These are phyloP conservation scores for Lactarius pseudohatsudake DNA, from an alignment of 768 basidiomycete species.

Conservation along the genomic window DNA sequence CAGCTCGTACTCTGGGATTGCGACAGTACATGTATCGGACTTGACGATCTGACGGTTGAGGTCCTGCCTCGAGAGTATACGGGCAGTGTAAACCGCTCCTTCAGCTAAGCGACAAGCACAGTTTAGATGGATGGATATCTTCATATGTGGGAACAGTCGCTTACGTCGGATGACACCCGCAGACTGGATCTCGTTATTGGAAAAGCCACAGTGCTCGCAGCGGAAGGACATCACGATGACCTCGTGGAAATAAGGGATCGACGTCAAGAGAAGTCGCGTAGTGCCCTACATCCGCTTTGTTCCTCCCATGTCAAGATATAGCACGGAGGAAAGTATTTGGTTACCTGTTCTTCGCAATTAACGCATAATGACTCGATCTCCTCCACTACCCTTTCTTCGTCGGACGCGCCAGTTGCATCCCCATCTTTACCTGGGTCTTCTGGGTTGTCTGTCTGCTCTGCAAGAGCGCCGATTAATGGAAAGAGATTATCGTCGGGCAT, in stretches of 20 bases:
- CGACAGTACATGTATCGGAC: slow-evolving; percentile 75
- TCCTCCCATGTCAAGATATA: slow-evolving; percentile 5
- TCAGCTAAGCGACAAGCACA: slow-evolving; percentile 52
- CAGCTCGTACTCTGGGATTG: slow-evolving; percentile 85
- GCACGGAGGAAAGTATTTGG: slow-evolving; percentile 29
- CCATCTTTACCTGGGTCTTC: slow-evolving; percentile 28
- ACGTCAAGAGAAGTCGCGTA: slow-evolving; percentile 86
- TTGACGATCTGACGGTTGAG: slow-evolving; percentile 93
- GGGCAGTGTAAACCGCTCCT: slow-evolving; percentile 78
- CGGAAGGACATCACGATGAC: slow-evolving; percentile 96
- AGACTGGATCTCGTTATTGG: slow-evolving; percentile 93
- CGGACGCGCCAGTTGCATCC: slow-evolving; percentile 18
- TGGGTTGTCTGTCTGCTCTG: slow-evolving; percentile 46
- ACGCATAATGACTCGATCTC: slow-evolving; percentile 93
- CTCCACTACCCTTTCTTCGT: slow-evolving; percentile 68
- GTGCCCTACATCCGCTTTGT: slow-evolving; percentile 57
- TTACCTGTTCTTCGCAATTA: slow-evolving; percentile 87
- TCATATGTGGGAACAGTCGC: slow-evolving; percentile 33
- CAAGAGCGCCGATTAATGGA: slow-evolving; percentile 58
- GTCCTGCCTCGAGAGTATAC: slow-evolving; percentile 70
- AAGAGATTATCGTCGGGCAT: slow-evolving; percentile 44
- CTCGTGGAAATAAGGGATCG: slow-evolving; percentile 93
- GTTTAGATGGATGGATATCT: slow-evolving; percentile 3
- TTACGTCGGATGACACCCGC: slow-evolving; percentile 83
- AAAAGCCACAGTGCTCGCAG: slow-evolving; percentile 86